phyloP scores from a whole-genome alignment of 495 filamentous ascomycete species.

The Lentithecium fluviatile region DNA sequence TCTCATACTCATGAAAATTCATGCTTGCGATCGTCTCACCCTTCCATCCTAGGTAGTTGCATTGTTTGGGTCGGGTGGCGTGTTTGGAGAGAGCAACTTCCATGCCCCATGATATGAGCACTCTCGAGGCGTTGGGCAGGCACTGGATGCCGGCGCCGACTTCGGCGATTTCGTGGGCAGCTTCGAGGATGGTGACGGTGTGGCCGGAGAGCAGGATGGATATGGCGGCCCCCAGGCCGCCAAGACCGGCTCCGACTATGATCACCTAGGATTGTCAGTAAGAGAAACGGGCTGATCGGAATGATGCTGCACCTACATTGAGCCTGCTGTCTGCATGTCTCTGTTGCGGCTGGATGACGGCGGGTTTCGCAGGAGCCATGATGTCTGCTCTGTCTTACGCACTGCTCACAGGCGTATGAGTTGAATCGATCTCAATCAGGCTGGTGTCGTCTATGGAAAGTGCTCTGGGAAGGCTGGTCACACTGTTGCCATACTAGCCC shows the following conservation, averaged over 20 bases:
- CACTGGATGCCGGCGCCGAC: constrained; percentile 45
- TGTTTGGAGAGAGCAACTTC: constrained; percentile 21
- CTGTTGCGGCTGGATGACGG: constrained; percentile 5
- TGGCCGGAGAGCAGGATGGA: constrained; percentile 60
- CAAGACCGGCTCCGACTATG: constrained; percentile 67
- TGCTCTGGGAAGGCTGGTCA: too few relatives aligned
- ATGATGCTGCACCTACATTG: background rate
- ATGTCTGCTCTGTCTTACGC: background rate
- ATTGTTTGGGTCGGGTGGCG: constrained; percentile 13
- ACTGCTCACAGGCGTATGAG: background rate
- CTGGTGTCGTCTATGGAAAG: too few relatives aligned
- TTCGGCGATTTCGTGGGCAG: constrained; percentile 44
- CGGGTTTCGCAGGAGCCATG: constrained; percentile 19
- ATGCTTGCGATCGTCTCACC: constrained; percentile 9
- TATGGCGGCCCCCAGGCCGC: constrained; percentile 65
- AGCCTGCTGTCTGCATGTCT: constrained; percentile 2
- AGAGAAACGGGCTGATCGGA: background rate
- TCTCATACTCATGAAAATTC: constrained; percentile 24
- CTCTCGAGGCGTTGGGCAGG: constrained; percentile 41
- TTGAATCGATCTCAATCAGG: too few relatives aligned
- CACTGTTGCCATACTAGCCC: constrained; percentile 21
- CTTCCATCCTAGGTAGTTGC: constrained; percentile 1
- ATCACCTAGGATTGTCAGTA: constrained; percentile 44
- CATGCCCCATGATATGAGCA: constrained; percentile 41
- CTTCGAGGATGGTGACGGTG: constrained; percentile 60